phyloP scores from a whole-genome alignment of 2,329 filamentous ascomycete species.

The Xylaria sp. region DNA sequence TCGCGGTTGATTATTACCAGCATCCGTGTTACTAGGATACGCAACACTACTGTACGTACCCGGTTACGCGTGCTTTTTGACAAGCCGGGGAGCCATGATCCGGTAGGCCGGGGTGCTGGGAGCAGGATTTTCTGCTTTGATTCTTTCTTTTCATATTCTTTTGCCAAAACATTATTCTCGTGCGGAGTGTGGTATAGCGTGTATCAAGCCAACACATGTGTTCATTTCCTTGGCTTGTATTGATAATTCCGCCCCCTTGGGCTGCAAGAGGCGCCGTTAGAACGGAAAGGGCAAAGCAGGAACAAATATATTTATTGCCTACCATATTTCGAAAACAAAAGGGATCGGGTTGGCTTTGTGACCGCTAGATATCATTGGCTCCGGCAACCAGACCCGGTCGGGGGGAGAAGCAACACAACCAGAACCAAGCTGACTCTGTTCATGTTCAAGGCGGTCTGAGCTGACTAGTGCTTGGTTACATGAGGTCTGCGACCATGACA shows the following conservation, averaged over 20 bases:
- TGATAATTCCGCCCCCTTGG: constrained; percentile 20
- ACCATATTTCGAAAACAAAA: constrained; percentile 19
- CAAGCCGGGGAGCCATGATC: constrained; percentile 27
- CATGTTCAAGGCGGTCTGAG: constrained; percentile 49
- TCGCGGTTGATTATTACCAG: constrained; percentile 26
- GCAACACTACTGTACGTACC: constrained; percentile 17
- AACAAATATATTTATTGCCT: constrained; percentile 27
- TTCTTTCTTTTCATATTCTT: constrained; percentile 6
- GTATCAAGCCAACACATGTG: constrained; percentile 14
- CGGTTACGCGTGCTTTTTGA: constrained; percentile 29
- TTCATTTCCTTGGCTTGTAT: background rate
- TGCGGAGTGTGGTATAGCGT: constrained; percentile 3
- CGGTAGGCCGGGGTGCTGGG: constrained; percentile 23
- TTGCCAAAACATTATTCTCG: constrained; percentile 1
- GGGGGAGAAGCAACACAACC: constrained; percentile 39
- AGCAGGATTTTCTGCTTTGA: constrained; percentile 8
- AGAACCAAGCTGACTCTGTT: constrained; percentile 47
- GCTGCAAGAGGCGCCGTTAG: constrained; percentile 10
- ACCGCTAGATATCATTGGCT: constrained; percentile 34
- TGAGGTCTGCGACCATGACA: constrained; percentile 46
- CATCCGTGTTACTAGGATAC: constrained; percentile 21
- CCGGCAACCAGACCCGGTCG: constrained; percentile 30
- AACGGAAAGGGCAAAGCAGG: constrained; percentile 13
- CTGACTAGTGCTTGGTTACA: constrained; percentile 48
- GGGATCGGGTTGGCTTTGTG: constrained; percentile 32